Evolutionary conservation across 148 eudicot genomes (phyloP).

Genomic region (Silene latifolia): DNA sequence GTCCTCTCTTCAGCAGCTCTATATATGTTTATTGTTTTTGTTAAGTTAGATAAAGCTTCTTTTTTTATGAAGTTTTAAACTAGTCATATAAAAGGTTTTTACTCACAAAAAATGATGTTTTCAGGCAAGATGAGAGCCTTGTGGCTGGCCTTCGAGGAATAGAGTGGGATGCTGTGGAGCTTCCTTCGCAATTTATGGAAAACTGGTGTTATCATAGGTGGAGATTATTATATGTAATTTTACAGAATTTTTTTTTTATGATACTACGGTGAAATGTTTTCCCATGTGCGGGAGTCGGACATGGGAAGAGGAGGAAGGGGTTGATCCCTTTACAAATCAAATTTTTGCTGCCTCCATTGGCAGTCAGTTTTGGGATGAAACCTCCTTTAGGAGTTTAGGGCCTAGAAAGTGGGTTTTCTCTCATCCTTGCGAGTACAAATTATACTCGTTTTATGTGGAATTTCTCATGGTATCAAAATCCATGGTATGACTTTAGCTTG

Average conservation of each 20-base stretch:
- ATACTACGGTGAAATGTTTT: neutral
- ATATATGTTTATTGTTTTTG: neutral
- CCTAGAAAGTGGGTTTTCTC: too few relatives aligned
- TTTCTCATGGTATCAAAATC: neutral
- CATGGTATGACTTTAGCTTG: neutral
- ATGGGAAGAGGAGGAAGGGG: neutral
- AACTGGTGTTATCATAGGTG: constrained; percentile 99
- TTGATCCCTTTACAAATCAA: neutral
- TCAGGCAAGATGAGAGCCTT: constrained; percentile 87
- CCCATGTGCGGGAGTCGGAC: neutral
- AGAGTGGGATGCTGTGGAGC: constrained; percentile 99
- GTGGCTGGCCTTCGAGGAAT: constrained; percentile 94
- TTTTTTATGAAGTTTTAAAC: neutral
- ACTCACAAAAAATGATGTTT: neutral
- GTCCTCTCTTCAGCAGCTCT: neutral
- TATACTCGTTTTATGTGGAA: neutral
- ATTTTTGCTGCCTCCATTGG: too few relatives aligned
- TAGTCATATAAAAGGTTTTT: neutral
- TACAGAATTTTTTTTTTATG: neutral
- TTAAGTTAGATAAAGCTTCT: neutral
- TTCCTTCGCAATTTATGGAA: constrained; percentile 99
- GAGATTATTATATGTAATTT: neutral
- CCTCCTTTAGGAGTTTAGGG: too few relatives aligned
- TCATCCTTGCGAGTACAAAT: neutral
- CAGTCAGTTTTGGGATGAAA: too few relatives aligned